These are phyloP conservation scores for Colletotrichum sp. DNA, from an alignment of 2,329 filamentous ascomycete genomes.

Conservation along the genomic window DNA sequence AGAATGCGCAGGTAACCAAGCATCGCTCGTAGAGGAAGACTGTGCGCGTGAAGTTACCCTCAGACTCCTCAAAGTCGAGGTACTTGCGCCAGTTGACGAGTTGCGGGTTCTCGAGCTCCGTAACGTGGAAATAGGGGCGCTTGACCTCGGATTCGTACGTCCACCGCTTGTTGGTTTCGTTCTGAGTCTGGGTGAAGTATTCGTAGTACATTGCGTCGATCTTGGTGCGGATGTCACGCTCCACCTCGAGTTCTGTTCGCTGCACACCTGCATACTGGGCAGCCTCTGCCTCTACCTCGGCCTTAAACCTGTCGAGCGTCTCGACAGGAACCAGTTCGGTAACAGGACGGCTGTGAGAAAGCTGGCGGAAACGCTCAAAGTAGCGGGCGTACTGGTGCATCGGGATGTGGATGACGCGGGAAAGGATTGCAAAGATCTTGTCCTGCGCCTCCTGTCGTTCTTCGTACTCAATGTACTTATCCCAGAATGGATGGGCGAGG, in stretches of 20 bases:
- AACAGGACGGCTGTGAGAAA: conserved; percentile 76
- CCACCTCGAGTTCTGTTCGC: conserved; percentile 78
- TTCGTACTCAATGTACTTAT: conserved; percentile 98
- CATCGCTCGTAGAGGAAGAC: conserved; percentile 93
- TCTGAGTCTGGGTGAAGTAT: conserved; percentile 79
- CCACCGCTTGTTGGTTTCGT: conserved; percentile 91
- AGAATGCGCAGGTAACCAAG: conserved; percentile 88
- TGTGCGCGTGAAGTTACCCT: conserved; percentile 76
- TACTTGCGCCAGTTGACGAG: conserved; percentile 94
- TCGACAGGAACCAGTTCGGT: conserved; percentile 74
- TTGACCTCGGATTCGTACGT: conserved; percentile 95
- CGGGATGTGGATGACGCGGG: conserved; percentile 84
- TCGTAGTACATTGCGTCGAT: conserved; percentile 84
- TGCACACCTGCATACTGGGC: conserved; percentile 53
- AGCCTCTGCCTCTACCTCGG: conserved; percentile 73
- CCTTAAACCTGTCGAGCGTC: conserved; percentile 69
- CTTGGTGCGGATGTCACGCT: conserved; percentile 80
- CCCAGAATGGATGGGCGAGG: conserved; percentile 95
- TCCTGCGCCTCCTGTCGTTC: conserved; percentile 86
- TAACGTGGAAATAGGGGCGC: conserved; percentile 95
- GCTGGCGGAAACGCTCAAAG: conserved; percentile 85
- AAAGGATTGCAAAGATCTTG: conserved; percentile 83
- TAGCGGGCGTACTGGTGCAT: conserved; percentile 97
- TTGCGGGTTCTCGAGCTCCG: conserved; percentile 85
- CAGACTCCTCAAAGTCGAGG: conserved; percentile 90